A percentile compares a stretch with the other conserved stretches of the same genome.
Conservation (phyloP, 1,284 basidiomycete species). For the Ceratobasidium sp. region DNA sequence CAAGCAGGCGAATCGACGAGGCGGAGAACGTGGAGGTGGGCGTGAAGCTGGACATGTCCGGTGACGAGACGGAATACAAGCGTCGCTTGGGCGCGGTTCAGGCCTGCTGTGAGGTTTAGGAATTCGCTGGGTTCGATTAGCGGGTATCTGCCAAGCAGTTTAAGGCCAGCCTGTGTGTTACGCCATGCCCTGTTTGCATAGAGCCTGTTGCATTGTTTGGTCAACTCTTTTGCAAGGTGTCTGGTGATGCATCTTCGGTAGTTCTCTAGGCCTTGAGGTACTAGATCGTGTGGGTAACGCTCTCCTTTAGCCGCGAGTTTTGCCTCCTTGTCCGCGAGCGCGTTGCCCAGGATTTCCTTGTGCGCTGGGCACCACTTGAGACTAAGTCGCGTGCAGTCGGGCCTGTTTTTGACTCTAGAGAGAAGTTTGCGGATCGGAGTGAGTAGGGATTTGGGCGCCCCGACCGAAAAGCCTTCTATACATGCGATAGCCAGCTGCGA, state of each 20-base stretch:
- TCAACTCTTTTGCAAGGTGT: neutral
- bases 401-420: neutral
- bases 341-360: neutral
- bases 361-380: slow-evolving; percentile 24
- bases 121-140: neutral
- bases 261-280: neutral
- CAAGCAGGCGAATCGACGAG: neutral
- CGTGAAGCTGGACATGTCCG: slow-evolving; percentile 7
- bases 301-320: neutral
- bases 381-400: neutral
- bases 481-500: neutral
- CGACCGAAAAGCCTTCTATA: neutral
- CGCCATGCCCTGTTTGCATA: neutral
- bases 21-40: neutral
- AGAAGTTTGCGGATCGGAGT: neutral
- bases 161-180: neutral
- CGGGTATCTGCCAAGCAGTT: neutral
- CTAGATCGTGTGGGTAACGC: neutral
- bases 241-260: neutral
- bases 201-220: neutral
- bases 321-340: neutral
- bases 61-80: slow-evolving; percentile 1
- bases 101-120: neutral
- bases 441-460: neutral
- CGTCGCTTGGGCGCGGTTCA: neutral